Evolutionary conservation across 495 filamentous ascomycete species (phyloP).

Genomic region (Evansstolkia leycettana): DNA sequence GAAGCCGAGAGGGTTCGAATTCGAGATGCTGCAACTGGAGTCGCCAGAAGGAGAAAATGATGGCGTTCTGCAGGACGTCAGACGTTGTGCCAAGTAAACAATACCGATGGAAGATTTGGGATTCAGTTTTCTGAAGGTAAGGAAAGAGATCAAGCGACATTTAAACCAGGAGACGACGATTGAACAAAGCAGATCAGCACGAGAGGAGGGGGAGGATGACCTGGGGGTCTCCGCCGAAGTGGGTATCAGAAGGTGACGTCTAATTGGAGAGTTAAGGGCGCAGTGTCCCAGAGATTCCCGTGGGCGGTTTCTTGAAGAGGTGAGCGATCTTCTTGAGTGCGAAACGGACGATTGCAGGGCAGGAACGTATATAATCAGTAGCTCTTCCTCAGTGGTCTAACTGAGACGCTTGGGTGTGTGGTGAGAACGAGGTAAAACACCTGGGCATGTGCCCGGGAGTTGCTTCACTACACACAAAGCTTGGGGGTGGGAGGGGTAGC

Average conservation of each 20-base stretch:
- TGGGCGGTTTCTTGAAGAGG: background rate
- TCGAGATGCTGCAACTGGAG: conserved; percentile 7
- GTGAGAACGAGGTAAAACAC: too few relatives aligned
- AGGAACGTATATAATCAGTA: background rate
- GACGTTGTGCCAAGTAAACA: too few relatives aligned
- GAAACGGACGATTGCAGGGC: too few relatives aligned
- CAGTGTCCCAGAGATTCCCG: background rate
- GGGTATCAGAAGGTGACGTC: conserved; percentile 11
- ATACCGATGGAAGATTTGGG: too few relatives aligned
- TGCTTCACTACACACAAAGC: too few relatives aligned
- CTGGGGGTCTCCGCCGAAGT: conserved; percentile 9
- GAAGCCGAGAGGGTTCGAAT: conserved; percentile 11
- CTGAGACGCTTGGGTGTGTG: background rate
- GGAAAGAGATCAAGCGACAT: conserved; percentile 13
- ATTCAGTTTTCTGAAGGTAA: too few relatives aligned
- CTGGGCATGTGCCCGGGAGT: too few relatives aligned
- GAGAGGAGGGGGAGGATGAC: background rate
- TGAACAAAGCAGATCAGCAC: conserved; percentile 1
- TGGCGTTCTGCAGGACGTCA: background rate
- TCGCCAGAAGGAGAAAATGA: conserved; percentile 2
- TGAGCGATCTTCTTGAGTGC: background rate
- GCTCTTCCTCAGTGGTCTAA: background rate
- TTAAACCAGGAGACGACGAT: background rate
- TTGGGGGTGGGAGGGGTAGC: background rate
- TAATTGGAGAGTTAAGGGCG: conserved; percentile 12